A percentile compares a stretch with the other conserved stretches of the same genome.
phyloP scores from a whole-genome alignment of 345 rosid genomes.

The Corchorus capsularis region DNA sequence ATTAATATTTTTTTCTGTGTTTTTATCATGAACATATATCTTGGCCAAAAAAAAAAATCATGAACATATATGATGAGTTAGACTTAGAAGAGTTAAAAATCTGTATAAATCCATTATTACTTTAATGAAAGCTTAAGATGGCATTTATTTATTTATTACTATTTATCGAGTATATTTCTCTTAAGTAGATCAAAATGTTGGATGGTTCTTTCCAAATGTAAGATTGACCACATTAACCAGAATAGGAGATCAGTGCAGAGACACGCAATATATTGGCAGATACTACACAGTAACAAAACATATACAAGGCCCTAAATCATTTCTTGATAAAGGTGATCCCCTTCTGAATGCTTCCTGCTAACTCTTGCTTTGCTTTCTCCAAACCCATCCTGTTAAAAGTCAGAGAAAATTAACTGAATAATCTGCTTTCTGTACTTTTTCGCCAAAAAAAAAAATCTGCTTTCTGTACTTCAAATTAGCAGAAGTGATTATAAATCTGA shows the following conservation, averaged over 20 bases:
- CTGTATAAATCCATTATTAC: neutral
- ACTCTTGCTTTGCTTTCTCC: constrained; percentile 76
- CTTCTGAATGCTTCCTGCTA: constrained; percentile 74
- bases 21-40: neutral
- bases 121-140: neutral
- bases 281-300: neutral
- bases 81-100: constrained; percentile 1
- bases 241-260: neutral
- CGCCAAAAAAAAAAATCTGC: too few relatives aligned
- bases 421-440: neutral
- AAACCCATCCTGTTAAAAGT: constrained; percentile 49
- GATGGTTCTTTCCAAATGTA: neutral
- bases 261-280: neutral
- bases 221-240: neutral
- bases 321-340: constrained; percentile 66
- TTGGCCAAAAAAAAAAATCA: too few relatives aligned
- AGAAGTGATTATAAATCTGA: neutral
- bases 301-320: constrained; percentile 26
- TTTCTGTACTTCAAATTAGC: neutral
- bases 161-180: neutral
- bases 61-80: neutral
- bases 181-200: neutral
- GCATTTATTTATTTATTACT: neutral
- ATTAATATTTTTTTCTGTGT: neutral
- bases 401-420: neutral